phyloP scores from a whole-genome alignment of 1,284 basidiomycete species.

The Tilletia setariae region DNA sequence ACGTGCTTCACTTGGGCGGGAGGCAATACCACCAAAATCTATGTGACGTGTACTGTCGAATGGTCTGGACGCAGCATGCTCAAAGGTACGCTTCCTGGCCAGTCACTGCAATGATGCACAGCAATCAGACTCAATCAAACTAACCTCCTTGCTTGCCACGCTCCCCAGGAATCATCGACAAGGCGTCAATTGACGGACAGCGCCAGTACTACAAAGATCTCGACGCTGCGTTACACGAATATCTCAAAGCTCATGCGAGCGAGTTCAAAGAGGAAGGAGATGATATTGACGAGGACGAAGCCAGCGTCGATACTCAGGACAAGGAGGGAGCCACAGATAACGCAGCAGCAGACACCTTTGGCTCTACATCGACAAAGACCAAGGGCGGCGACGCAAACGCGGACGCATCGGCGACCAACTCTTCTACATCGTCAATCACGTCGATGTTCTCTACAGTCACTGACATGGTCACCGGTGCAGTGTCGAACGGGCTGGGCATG shows the following conservation, averaged over 20 bases:
- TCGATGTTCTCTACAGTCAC: background rate
- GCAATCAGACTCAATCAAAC: too few species aligned
- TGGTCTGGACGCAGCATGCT: slow-evolving; percentile 97
- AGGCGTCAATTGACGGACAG: slow-evolving; percentile 88
- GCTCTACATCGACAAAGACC: background rate
- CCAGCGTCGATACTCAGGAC: slow-evolving; percentile 27
- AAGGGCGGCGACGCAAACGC: background rate
- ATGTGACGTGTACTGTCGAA: slow-evolving; percentile 87
- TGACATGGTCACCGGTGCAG: background rate
- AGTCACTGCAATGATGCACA: too few species aligned
- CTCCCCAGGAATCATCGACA: slow-evolving; percentile 85
- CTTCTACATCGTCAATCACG: background rate
- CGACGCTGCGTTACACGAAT: slow-evolving; percentile 69
- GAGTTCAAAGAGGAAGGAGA: slow-evolving; percentile 85
- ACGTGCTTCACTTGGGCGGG: slow-evolving; percentile 94
- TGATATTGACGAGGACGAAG: slow-evolving; percentile 53
- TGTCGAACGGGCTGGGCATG: slow-evolving; percentile 26
- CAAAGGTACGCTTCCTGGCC: slow-evolving; percentile 66
- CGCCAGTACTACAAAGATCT: slow-evolving; percentile 81
- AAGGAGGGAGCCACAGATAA: slow-evolving; percentile 22
- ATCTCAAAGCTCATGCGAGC: slow-evolving; percentile 79
- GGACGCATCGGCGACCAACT: background rate
- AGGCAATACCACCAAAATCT: slow-evolving; percentile 69
- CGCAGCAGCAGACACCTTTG: background rate
- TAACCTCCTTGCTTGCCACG: background rate